Evolutionary conservation across 306 rosid genomes (phyloP).

Genomic region (Fragaria ananassa): DNA sequence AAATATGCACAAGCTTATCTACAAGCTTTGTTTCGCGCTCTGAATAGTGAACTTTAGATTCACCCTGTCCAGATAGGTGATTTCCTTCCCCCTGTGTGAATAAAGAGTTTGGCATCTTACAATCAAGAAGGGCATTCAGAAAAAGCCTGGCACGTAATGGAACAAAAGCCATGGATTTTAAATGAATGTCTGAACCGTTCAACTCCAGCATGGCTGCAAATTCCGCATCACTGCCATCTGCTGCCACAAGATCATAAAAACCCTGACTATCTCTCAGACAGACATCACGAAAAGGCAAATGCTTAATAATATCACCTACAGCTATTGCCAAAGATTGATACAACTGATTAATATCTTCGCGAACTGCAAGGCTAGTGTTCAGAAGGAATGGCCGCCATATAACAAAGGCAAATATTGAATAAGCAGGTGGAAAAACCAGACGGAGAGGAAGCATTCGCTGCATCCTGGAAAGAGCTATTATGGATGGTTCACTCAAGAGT

Average conservation of each 20-base stretch:
- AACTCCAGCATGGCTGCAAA: constrained; percentile 78
- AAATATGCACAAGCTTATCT: constrained; percentile 70
- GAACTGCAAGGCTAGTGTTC: constrained; percentile 50
- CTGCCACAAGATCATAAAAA: constrained; percentile 74
- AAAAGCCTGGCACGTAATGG: constrained; percentile 93
- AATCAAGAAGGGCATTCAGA: constrained; percentile 76
- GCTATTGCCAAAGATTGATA: constrained; percentile 68
- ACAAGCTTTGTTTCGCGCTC: constrained; percentile 63
- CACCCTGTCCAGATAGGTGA: constrained; percentile 56
- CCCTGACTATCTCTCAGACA: constrained; percentile 86
- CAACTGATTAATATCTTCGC: constrained; percentile 72
- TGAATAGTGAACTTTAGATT: constrained; percentile 44
- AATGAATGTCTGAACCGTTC: constrained; percentile 66
- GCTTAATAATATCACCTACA: constrained; percentile 69
- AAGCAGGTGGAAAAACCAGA: constrained; percentile 89
- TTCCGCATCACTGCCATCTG: constrained; percentile 71
- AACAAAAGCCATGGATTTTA: constrained; percentile 79
- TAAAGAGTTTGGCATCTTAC: constrained; percentile 63
- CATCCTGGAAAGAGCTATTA: constrained; percentile 89
- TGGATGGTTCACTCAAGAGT: constrained; percentile 79
- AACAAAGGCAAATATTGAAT: constrained; percentile 78
- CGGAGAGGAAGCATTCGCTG: constrained; percentile 82
- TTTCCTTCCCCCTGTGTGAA: constrained; percentile 44
- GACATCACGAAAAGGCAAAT: constrained; percentile 84
- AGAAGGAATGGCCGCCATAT: constrained; percentile 67